These are phyloP conservation scores for Lojkania enalia DNA, from an alignment of 2,329 filamentous ascomycete species.

Conservation along the genomic window DNA sequence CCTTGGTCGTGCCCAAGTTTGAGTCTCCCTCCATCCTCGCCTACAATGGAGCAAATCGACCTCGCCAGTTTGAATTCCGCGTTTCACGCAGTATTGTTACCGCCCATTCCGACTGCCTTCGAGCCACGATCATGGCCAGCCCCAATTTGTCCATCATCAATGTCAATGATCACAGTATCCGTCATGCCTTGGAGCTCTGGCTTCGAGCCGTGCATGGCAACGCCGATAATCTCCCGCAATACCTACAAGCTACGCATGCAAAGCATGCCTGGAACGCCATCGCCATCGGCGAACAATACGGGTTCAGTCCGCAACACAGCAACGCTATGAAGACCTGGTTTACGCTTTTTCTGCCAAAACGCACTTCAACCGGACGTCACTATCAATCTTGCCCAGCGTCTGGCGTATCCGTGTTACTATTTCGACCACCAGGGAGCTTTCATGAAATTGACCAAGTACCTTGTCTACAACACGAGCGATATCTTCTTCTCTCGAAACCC, in stretches of 20 bases:
- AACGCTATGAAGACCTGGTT: conserved; percentile 21
- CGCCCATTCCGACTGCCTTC: conserved; percentile 14
- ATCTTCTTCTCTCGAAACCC: conserved; percentile 15
- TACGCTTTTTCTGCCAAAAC: too few species aligned
- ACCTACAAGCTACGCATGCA: conserved; percentile 14
- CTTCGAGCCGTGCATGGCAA: conserved; percentile 17
- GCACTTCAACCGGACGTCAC: too few species aligned
- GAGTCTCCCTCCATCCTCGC: too few species aligned
- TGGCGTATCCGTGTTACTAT: conserved; percentile 18
- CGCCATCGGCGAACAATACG: conserved; percentile 16
- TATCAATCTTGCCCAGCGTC: conserved; percentile 14
- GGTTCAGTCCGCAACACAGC: conserved; percentile 2
- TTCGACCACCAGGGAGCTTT: conserved; percentile 24
- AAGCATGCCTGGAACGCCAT: conserved; percentile 20
- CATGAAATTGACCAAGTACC: conserved; percentile 24
- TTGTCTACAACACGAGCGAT: conserved; percentile 19
- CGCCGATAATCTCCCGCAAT: conserved; percentile 10
- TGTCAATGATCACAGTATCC: conserved; percentile 16
- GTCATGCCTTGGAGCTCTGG: conserved; percentile 20
- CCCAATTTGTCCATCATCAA: conserved; percentile 13
- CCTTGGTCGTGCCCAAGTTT: too few species aligned
- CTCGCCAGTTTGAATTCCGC: conserved; percentile 15
- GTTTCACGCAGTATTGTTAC: conserved; percentile 11
- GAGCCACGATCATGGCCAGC: conserved; percentile 8
- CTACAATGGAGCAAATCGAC: conserved; percentile 5